phyloP scores from a whole-genome alignment of 768 basidiomycete species.

The Mycena vulgaris region DNA sequence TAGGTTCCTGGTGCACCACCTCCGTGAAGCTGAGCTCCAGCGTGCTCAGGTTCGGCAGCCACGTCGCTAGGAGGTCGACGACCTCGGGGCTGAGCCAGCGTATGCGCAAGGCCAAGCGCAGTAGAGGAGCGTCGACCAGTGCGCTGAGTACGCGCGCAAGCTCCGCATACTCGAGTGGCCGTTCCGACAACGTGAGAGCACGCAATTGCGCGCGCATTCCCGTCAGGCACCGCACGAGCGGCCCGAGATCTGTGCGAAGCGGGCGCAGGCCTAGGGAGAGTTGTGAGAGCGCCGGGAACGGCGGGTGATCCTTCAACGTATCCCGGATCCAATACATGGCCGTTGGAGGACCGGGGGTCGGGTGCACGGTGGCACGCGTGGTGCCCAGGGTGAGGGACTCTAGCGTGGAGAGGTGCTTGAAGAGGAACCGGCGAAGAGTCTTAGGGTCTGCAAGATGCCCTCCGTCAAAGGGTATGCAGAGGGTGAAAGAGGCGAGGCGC shows the following conservation, averaged over 20 bases:
- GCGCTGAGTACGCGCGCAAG: constrained; percentile 47
- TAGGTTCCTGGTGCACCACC: constrained; percentile 36
- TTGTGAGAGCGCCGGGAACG: constrained; percentile 51
- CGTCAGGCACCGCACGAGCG: constrained; percentile 49
- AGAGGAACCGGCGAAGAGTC: constrained; percentile 53
- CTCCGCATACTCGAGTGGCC: constrained; percentile 50
- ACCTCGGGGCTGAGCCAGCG: constrained; percentile 44
- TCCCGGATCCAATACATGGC: constrained; percentile 60
- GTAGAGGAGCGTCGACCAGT: constrained; percentile 33
- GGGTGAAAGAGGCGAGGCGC: constrained; percentile 52
- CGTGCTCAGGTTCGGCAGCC: constrained; percentile 40
- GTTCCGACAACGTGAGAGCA: constrained; percentile 55
- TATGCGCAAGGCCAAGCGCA: constrained; percentile 42
- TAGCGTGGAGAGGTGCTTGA: constrained; percentile 52
- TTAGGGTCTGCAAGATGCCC: constrained; percentile 54
- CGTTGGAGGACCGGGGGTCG: constrained; percentile 43
- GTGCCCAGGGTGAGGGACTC: constrained; percentile 55
- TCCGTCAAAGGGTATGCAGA: constrained; percentile 64
- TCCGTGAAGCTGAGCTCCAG: constrained; percentile 45
- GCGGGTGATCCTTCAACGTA: constrained; percentile 48
- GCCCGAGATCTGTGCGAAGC: constrained; percentile 49
- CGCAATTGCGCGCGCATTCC: constrained; percentile 47
- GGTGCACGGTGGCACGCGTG: constrained; percentile 44
- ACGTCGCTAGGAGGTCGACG: constrained; percentile 42
- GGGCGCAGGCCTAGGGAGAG: constrained; percentile 58